Base-by-base conservation (phyloP, 345 rosid genomes). In the Crucihimalaya himalaica region DNA sequence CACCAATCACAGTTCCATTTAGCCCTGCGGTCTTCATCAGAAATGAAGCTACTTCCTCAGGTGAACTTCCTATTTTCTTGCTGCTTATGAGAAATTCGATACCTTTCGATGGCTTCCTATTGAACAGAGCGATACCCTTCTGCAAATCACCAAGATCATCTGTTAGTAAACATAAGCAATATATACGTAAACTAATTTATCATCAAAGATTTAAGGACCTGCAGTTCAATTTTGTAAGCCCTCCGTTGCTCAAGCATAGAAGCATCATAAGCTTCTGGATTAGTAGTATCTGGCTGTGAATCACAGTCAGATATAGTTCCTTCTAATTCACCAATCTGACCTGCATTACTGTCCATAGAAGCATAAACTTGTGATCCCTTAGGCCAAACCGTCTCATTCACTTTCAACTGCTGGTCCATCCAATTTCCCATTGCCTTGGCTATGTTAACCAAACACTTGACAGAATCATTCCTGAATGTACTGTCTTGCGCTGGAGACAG, bases 31-130 rank as follows among this genome's bases (percentile, higher is more conserved):
- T 81, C 69, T 81, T 89, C 84, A 84, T 95, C 75, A 95, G 86
- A 77, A 95, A 95, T 34, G 86, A 78, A 76, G 98, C 96, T 74
- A 95, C 92, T 81, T 89, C 96, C 74, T 92, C 91, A 0, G 94
- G 91, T 57, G 96, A 87, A 51, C 76, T 76, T 13, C 99, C 91
- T 37, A 92, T 59, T 63, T 92, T 95, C 81, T 83, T 84, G 63
- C 83, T 82, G 80, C 70, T 90, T 45, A 89, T 83, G 50, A 95
- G 86, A 79, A 92, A 95, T 25, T 95, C 93, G 6, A 95, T 78
- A 34, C 99, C 99, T 84, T 90, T 92, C 47, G 91, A 85, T 37
- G 98, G 98, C 70, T 90, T 95, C 88, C 88, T 78, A 78, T 90
- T 90, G 60, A 95, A 92, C 55, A 95, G 82, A 40, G 88, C 74